phyloP scores from a whole-genome alignment of 257 asterid species.

The Ligustrum vulgare region DNA sequence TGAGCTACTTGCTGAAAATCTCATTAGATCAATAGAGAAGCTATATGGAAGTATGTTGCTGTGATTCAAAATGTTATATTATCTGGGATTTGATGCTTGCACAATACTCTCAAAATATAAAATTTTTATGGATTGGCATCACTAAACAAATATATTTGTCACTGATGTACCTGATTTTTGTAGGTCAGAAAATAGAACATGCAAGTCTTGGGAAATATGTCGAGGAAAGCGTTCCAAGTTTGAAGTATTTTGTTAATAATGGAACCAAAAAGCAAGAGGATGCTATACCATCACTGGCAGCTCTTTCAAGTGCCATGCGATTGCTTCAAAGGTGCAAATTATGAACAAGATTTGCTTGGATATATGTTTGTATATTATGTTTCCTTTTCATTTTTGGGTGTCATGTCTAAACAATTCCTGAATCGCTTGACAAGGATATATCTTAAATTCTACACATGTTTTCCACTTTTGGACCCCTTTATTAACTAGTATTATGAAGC shows the following conservation, averaged over 20 bases:
- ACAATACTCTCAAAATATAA: neutral
- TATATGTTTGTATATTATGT: neutral
- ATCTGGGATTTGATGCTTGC: neutral
- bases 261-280: constrained; percentile 33
- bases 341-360: neutral
- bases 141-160: neutral
- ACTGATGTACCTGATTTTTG: constrained; percentile 13
- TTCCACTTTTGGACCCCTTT: neutral
- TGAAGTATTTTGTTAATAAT: constrained; percentile 52
- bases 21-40: constrained; percentile 45
- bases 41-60: constrained; percentile 55
- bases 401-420: neutral
- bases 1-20: constrained; percentile 33
- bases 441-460: neutral
- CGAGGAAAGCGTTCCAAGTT: constrained; percentile 63
- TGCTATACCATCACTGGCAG: constrained; percentile 65
- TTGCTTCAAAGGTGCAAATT: constrained; percentile 68
- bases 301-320: constrained; percentile 78
- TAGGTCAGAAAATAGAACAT: constrained; percentile 47
- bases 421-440: neutral
- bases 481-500: constrained; percentile 10
- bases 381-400: neutral
- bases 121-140: neutral
- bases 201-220: constrained; percentile 57
- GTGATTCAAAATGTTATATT: neutral